These are phyloP conservation scores for Selaginella moellendorffii DNA, from an alignment of 75 land plant genomes.

Conservation along the genomic window DNA sequence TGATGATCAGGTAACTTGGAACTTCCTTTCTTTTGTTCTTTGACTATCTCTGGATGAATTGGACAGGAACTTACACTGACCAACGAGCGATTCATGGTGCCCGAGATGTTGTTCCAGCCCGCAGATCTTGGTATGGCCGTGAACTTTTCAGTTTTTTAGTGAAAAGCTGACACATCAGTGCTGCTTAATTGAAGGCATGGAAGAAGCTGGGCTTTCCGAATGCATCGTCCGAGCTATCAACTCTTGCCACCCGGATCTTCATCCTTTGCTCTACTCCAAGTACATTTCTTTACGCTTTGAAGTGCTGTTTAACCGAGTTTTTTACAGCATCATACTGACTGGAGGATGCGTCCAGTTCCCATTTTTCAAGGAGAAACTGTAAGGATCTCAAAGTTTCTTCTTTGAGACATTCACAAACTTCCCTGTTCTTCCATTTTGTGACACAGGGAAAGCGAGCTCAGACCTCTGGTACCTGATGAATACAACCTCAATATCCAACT, in stretches of 20 bases:
- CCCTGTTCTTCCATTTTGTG: neutral
- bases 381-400: constrained; percentile 15
- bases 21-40: no score
- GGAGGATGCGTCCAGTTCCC: constrained; percentile 83
- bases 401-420: neutral
- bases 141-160: neutral
- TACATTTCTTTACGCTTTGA: constrained; percentile 11
- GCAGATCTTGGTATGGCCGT: constrained; percentile 13
- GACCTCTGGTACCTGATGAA: constrained; percentile 79
- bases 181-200: constrained; percentile 66
- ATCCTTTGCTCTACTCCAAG: constrained; percentile 84
- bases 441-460: constrained; percentile 68
- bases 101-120: constrained; percentile 94
- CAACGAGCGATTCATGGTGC: constrained; percentile 95
- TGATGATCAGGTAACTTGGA: neutral
- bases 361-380: constrained; percentile 70
- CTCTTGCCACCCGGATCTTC: constrained; percentile 77
- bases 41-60: no score
- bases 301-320: no score
- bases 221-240: constrained; percentile 81
- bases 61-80: constrained; percentile 74
- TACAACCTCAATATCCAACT: constrained; percentile 63
- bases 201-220: constrained; percentile 92
- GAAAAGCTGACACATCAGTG: no score
- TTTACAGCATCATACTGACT: constrained; percentile 24